A percentile compares a stretch with the other conserved stretches of the same genome.
Conservation (phyloP, 805 yeast species). For the Kuraishia piskuri region DNA sequence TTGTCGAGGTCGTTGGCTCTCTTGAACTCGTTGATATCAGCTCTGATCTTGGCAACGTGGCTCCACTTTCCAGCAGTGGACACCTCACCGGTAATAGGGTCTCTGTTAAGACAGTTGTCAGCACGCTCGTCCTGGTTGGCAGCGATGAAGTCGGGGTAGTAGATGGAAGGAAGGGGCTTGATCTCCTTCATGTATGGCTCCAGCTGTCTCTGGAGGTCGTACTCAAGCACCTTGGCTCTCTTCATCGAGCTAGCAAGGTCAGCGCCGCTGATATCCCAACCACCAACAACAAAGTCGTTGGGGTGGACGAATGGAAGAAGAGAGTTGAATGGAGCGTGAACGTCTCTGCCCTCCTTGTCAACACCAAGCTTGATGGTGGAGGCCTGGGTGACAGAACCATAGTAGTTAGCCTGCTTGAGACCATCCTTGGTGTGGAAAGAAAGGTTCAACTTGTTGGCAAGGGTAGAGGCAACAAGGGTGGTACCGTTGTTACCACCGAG, state of each 20-base stretch:
- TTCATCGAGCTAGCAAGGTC: slow-evolving; percentile 72
- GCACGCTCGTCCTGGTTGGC: slow-evolving; percentile 91
- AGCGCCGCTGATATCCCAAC: slow-evolving; percentile 85
- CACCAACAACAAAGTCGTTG: slow-evolving; percentile 81
- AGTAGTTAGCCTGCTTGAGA: slow-evolving; percentile 63
- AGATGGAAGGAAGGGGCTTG: slow-evolving; percentile 74
- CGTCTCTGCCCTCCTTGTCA: slow-evolving; percentile 74
- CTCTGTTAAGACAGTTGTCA: slow-evolving; percentile 67
- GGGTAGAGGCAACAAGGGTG: slow-evolving; percentile 75
- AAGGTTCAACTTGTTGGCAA: slow-evolving; percentile 77
- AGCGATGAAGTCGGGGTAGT: slow-evolving; percentile 95
- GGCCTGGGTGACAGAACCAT: slow-evolving; percentile 91
- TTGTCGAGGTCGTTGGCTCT: slow-evolving; percentile 64
- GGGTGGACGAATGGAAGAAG: slow-evolving; percentile 85
- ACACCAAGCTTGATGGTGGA: slow-evolving; percentile 87
- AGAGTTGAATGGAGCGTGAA: slow-evolving; percentile 87
- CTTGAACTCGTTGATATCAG: slow-evolving; percentile 77
- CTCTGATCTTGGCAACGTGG: slow-evolving; percentile 80
- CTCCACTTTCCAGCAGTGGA: slow-evolving; percentile 67
- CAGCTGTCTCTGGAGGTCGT: slow-evolving; percentile 72
- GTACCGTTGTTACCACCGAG: slow-evolving; percentile 97
- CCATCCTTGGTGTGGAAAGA: slow-evolving; percentile 81
- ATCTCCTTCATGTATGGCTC: slow-evolving; percentile 50
- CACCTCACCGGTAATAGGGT: slow-evolving; percentile 34
- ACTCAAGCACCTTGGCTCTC: slow-evolving; percentile 82